Conservation (phyloP, 169 alveolate species). For the Amoebophrya sp. region DNA sequence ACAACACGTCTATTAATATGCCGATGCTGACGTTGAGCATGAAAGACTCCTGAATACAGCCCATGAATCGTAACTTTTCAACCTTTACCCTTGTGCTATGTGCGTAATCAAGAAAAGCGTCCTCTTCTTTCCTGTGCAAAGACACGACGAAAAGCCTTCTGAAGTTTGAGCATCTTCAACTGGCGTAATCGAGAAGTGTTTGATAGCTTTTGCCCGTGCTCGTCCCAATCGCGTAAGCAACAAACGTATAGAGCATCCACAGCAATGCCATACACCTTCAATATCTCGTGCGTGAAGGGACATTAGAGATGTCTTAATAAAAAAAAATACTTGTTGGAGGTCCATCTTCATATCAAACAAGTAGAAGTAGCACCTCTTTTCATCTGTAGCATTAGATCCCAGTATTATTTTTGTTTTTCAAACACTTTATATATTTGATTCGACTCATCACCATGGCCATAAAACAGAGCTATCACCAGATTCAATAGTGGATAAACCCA, state of each 20-base stretch:
- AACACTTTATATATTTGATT: not conserved
- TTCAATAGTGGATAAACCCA: not conserved
- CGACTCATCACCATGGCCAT: not conserved
- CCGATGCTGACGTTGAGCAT: too few relatives aligned
- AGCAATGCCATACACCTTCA: not conserved
- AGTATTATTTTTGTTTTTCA: not conserved
- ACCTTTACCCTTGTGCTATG: too few relatives aligned
- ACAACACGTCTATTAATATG: too few relatives aligned
- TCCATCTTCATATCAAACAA: not conserved
- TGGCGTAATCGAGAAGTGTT: too few relatives aligned
- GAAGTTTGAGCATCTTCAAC: too few relatives aligned
- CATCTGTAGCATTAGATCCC: not conserved
- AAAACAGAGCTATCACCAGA: not conserved
- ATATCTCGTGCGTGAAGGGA: not conserved
- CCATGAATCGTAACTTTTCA: too few relatives aligned
- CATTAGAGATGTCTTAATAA: not conserved
- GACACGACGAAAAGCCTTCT: too few relatives aligned
- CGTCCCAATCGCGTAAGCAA: not conserved
- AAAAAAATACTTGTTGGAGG: not conserved
- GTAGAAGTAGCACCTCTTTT: not conserved
- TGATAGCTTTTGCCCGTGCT: not conserved
- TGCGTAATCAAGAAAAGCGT: too few relatives aligned
- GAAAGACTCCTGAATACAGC: too few relatives aligned
- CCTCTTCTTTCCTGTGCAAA: too few relatives aligned
- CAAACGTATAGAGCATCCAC: not conserved